Evolutionary conservation across 805 yeast genomes (phyloP).

Genomic region (Candida maris): DNA sequence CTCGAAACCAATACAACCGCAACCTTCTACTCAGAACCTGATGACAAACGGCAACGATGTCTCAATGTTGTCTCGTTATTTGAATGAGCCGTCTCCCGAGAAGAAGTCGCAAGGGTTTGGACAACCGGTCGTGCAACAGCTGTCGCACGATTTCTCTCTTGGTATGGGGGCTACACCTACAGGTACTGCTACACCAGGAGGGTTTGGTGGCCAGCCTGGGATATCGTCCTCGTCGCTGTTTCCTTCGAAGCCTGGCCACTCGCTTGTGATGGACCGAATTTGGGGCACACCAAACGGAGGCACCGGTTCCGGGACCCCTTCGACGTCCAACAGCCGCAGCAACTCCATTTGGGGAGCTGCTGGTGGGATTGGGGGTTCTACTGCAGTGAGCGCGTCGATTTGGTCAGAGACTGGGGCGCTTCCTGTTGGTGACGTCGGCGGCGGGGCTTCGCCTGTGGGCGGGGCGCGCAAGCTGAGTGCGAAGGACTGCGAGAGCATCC

Average conservation of each 20-base stretch:
- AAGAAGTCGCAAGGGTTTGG: slow-evolving; percentile 2
- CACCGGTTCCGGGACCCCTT: slow-evolving; percentile 2
- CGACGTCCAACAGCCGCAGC: slow-evolving; percentile 12
- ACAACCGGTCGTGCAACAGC: background rate
- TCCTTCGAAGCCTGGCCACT: slow-evolving; percentile 1
- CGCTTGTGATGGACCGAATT: slow-evolving; percentile 5
- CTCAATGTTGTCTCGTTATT: slow-evolving; percentile 32
- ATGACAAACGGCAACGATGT: slow-evolving; percentile 31
- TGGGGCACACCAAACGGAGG: slow-evolving; percentile 12
- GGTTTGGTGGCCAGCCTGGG: background rate
- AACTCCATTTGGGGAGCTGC: slow-evolving; percentile 24
- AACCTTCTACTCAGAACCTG: background rate
- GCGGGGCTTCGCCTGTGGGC: background rate
- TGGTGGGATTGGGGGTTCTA: background rate
- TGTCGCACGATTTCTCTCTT: background rate
- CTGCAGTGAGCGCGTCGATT: slow-evolving; percentile 8
- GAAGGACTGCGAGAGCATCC: slow-evolving; percentile 35
- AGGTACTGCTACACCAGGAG: slow-evolving; percentile 1
- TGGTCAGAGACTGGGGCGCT: slow-evolving; percentile 11
- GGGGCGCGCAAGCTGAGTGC: slow-evolving; percentile 5
- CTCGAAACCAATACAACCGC: too few relatives aligned
- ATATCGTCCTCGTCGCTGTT: slow-evolving; percentile 8
- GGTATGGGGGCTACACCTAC: slow-evolving; percentile 1
- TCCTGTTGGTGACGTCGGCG: background rate
- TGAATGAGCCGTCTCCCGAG: slow-evolving; percentile 4